phyloP scores from a whole-genome alignment of 2,329 filamentous ascomycete genomes.

The Didymella sp. region DNA sequence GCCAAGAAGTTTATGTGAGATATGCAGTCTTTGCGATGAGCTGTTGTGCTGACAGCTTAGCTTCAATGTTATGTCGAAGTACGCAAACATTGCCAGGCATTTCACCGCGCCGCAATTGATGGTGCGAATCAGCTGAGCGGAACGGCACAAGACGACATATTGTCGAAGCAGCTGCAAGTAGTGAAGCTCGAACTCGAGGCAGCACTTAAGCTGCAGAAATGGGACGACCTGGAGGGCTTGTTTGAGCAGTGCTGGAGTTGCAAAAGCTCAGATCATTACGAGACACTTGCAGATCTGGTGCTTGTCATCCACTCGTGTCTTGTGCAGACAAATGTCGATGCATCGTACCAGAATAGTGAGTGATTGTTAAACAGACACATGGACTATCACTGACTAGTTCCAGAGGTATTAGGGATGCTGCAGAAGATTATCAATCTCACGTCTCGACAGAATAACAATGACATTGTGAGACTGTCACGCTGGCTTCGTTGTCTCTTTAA shows the following conservation, averaged over 20 bases:
- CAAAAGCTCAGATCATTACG: slow-evolving; percentile 50
- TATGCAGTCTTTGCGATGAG: slow-evolving; percentile 17
- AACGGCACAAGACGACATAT: slow-evolving; percentile 60
- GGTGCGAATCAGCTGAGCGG: slow-evolving; percentile 51
- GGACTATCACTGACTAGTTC: neutral
- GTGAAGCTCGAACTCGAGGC: slow-evolving; percentile 83
- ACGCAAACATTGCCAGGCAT: slow-evolving; percentile 66
- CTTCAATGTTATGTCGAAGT: slow-evolving; percentile 68
- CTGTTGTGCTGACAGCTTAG: slow-evolving; percentile 51
- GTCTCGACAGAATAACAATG: slow-evolving; percentile 63
- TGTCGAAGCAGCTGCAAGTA: slow-evolving; percentile 69
- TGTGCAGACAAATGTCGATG: slow-evolving; percentile 35
- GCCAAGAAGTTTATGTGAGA: slow-evolving; percentile 50
- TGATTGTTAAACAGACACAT: neutral
- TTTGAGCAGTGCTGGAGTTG: slow-evolving; percentile 57
- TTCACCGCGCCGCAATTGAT: slow-evolving; percentile 58
- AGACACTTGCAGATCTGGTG: slow-evolving; percentile 56
- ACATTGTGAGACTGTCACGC: slow-evolving; percentile 68
- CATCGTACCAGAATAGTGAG: slow-evolving; percentile 44
- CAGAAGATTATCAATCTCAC: slow-evolving; percentile 74
- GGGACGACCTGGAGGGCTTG: slow-evolving; percentile 69
- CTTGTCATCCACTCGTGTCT: slow-evolving; percentile 53
- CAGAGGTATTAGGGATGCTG: slow-evolving; percentile 52
- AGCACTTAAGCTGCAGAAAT: slow-evolving; percentile 69
- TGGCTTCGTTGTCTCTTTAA: slow-evolving; percentile 83